phyloP scores from a whole-genome alignment of 805 yeast species.

The Metschnikowia kofuensis region DNA sequence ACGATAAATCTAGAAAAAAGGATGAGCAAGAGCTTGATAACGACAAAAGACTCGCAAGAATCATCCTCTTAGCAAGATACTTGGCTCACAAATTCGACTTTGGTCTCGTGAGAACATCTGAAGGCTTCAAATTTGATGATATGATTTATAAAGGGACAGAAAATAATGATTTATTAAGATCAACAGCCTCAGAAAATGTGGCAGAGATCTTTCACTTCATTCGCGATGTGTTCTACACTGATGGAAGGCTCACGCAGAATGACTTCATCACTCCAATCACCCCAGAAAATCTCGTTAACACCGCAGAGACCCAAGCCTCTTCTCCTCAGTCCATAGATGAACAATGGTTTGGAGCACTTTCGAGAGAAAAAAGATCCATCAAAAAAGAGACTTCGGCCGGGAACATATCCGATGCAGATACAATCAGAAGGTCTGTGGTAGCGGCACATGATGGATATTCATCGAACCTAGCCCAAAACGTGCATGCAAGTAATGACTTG shows the following conservation, averaged over 20 bases:
- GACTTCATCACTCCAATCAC: conserved; percentile 37
- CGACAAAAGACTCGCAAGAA: conserved; percentile 49
- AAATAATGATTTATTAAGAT: conserved; percentile 22
- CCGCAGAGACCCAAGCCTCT: conserved; percentile 6
- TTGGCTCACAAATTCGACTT: conserved; percentile 52
- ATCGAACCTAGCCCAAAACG: no score
- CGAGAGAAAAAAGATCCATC: neutral
- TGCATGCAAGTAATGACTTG: conserved; percentile 1
- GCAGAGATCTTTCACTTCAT: conserved; percentile 24
- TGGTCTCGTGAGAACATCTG: conserved; percentile 50
- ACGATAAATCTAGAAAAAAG: conserved; percentile 14
- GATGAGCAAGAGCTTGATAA: conserved; percentile 40
- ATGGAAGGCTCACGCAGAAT: conserved; percentile 41
- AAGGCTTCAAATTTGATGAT: conserved; percentile 44
- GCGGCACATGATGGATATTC: no score
- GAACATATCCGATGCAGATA: neutral
- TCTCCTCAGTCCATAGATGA: conserved; percentile 27
- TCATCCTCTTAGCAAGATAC: conserved; percentile 48
- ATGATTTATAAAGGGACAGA: conserved; percentile 23
- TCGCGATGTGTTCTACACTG: conserved; percentile 37
- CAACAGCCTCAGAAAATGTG: conserved; percentile 17
- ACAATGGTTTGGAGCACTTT: conserved; percentile 18
- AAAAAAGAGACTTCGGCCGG: conserved; percentile 23
- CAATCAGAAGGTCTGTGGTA: no score
- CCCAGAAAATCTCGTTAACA: conserved; percentile 26